Evolutionary conservation across 140 eudicot species (phyloP), one percentile per base, ranked within the genome.

Genomic region (Anethum foeniculum): DNA sequence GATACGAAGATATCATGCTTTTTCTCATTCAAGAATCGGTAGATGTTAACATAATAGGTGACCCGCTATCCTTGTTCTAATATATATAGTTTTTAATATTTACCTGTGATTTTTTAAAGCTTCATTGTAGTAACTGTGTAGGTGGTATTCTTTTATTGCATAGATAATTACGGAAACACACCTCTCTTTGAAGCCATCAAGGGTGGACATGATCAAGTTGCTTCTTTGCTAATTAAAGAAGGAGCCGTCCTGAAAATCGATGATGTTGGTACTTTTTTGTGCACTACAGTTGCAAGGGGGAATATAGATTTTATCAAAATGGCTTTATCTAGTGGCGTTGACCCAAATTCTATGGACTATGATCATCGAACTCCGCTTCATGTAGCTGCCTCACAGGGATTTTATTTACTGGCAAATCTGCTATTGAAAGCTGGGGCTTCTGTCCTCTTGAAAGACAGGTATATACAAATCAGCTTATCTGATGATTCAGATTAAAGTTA

Each of bases 281-380:
- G 99, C 73, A 56, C 88, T 27, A 77, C 81, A 9, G 99, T 91
- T 23, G 90, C 86, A 80, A 89, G 86, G 79, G 99, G 98, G 16
- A 97, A 93, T 76, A 78, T 86, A 12, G 97, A 93, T 80, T 90
- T 85, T 38, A 84, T 91, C 14, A 84, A 85, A 81, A 81, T 96
- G 84, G 54, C 93, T 6, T 78, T 95, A 77, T 75, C 90, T 56
- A 85, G 90, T 68, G 99, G 99, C 3, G 43, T 93, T 47, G 98
- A 95, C 68, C 97, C 99, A 67, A 95, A 93, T 79, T 88, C 91
- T 23, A 84, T 81, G 83, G 97, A 95, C 80, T 91, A 88, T 52
- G 99, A 95, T 82, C 92, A 85, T 25, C 83, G 98, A 84, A 91
- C 98, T 48, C 93, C 98, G 43, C 97, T 95, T 72, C 99, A 95